Base-by-base conservation (phyloP, 306 rosid species). In the Castanea crenata region DNA sequence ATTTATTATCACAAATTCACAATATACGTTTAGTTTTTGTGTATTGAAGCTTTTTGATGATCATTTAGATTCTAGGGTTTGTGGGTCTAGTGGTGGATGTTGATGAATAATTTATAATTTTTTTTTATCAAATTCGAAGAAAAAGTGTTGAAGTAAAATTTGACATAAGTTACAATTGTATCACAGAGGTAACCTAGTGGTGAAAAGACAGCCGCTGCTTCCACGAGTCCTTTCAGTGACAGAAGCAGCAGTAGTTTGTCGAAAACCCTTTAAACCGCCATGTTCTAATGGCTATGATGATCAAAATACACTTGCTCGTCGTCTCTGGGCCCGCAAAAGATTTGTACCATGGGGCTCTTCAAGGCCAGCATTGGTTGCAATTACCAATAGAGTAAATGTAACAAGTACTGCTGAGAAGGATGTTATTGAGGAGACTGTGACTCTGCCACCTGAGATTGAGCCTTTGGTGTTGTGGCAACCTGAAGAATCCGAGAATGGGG, bases 321-420 rank as follows among this genome's bases (percentile, higher is more conserved):
- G 97, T 32, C 97, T 94, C 78, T 88, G 81, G 44, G 97, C 91
- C 55, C 95, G 97, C n/a, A 92, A 89, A 79, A 84, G 91, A 85
- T 94, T 94, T 80, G 93, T 94, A 49, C 99, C 99, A 0, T 94
- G 99, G 99, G 94, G 98, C 31, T 92, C 97, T 56, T 80, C 85
- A 19, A 84, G 79, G 62, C 87, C 96, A 27, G 85, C 55, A 0
- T 57, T 78, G 29, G 67, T 86, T 80, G 77, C 85, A 65, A 79
- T 81, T 79, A 75, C 86, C 68, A 83, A 79, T 71, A 82, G 41
- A 46, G 63, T 86, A 38, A 76, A 78, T n/a, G 2, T 73, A 18
- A 85, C 80, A 23, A 72, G 74, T 6, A 69, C 27, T 44, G 79
- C 31, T 73, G 87, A 80, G 75, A 78, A 88, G 58, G 86, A 80